These are phyloP conservation scores for Acephala macrosclerotiorum DNA, from an alignment of 2,329 filamentous ascomycete genomes.

Conservation along the genomic window DNA sequence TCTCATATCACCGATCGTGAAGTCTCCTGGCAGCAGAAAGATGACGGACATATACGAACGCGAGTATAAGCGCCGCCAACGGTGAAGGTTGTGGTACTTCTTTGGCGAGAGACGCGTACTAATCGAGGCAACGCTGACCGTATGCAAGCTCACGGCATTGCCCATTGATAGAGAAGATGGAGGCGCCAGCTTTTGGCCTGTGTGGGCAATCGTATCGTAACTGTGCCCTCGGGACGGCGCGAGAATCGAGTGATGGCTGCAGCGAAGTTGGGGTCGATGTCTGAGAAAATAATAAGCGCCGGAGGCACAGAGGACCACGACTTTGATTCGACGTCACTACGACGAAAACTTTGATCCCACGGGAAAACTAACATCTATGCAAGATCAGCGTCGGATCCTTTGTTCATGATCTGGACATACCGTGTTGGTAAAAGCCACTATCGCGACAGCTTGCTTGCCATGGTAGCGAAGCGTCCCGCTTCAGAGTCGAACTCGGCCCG, in stretches of 20 bases:
- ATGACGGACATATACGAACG: slow-evolving; percentile 10
- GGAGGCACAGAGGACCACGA: background rate
- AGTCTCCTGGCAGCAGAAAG: background rate
- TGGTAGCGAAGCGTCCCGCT: background rate
- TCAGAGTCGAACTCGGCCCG: background rate
- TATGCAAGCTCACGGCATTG: background rate
- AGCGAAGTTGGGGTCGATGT: background rate
- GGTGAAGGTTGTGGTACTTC: background rate
- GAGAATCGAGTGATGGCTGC: background rate
- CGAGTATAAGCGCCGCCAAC: slow-evolving; percentile 9
- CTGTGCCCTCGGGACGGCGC: slow-evolving; percentile 13
- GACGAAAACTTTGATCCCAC: background rate
- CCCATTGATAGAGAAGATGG: background rate
- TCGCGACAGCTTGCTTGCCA: background rate
- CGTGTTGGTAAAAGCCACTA: background rate
- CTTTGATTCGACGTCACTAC: slow-evolving; percentile 3
- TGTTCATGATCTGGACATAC: background rate
- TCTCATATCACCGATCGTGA: background rate
- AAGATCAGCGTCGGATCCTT: background rate
- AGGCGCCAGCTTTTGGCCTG: background rate
- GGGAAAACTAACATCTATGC: background rate
- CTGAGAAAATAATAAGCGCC: background rate
- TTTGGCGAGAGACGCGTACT: slow-evolving; percentile 3
- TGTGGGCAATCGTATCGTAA: slow-evolving; percentile 1
- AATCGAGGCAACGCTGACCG: slow-evolving; percentile 1